Percentiles rank a stretch among this genome's conserved stretches.
These are phyloP conservation scores for Rhodomyrtus psidioides DNA, from an alignment of 441 rosid genomes.

Conservation along the genomic window DNA sequence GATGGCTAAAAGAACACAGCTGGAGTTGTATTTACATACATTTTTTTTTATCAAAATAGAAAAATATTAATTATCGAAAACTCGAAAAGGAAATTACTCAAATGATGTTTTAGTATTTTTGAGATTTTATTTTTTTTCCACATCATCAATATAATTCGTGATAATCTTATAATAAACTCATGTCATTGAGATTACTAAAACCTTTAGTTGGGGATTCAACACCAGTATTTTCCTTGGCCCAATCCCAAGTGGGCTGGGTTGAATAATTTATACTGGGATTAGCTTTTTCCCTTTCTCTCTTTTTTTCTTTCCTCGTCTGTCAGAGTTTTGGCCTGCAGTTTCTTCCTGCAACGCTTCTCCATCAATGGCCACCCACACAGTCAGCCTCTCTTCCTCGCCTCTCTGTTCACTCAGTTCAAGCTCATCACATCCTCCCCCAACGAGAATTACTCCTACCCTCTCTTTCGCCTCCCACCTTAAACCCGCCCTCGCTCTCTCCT, in stretches of 20 bases:
- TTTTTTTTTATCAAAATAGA: no score
- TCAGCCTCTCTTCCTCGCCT: constrained; percentile 31
- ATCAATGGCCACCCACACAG: constrained; percentile 42
- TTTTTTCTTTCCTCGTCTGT: not conserved
- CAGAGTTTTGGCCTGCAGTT: not conserved
- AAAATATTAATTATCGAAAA: no score
- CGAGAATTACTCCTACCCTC: constrained; percentile 21
- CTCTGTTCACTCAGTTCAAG: constrained; percentile 20
- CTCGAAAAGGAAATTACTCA: no score
- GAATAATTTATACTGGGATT: not conserved
- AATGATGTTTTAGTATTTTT: no score
- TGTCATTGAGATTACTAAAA: not conserved
- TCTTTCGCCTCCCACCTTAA: constrained; percentile 30
- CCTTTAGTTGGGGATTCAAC: not conserved
- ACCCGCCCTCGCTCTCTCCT: constrained; percentile 23
- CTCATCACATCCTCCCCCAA: constrained; percentile 6
- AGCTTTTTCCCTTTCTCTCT: no score
- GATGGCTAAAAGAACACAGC: no score
- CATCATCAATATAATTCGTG: not conserved
- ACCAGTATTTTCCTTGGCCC: not conserved
- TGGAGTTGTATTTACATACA: no score
- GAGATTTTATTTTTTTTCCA: no score
- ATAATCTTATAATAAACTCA: not conserved
- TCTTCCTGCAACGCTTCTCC: not conserved
- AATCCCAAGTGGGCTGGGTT: not conserved